Evolutionary conservation across 169 alveolate genomes (phyloP).

Genomic region (Cryptosporidium xiaoi): DNA sequence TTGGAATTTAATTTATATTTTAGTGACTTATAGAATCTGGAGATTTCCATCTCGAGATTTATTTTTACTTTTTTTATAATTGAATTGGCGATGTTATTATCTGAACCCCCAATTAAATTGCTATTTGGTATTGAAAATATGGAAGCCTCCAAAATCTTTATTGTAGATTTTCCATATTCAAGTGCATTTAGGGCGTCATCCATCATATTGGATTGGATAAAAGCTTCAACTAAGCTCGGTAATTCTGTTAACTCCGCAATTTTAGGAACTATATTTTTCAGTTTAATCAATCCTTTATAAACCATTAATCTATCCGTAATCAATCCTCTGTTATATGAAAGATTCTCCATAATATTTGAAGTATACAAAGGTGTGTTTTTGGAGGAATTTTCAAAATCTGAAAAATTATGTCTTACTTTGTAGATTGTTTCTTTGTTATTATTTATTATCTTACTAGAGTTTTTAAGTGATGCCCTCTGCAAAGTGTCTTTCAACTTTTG

Average conservation of each 20-base stretch:
- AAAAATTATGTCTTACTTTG: constrained; percentile 10
- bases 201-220: constrained; percentile 41
- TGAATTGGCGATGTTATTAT: not conserved
- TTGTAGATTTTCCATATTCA: constrained; percentile 53
- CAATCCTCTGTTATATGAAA: not conserved
- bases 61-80: constrained; percentile 11
- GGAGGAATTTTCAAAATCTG: constrained; percentile 1
- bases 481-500: not conserved
- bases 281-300: not conserved
- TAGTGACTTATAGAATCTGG: constrained; percentile 7
- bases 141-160: constrained; percentile 24
- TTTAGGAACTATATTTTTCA: constrained; percentile 10
- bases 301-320: not conserved
- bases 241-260: constrained; percentile 35
- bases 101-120: not conserved
- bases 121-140: not conserved
- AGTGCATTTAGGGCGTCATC: constrained; percentile 68
- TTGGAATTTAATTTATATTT: constrained; percentile 16
- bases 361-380: not conserved
- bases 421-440: constrained; percentile 16
- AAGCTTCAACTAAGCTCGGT: constrained; percentile 27
- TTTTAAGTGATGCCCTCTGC: constrained; percentile 9
- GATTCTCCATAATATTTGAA: not conserved
- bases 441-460: constrained; percentile 45
- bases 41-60: not conserved